Evolutionary conservation across 176 grass and related monocot species (phyloP).

Genomic region (Oryza meridionalis): DNA sequence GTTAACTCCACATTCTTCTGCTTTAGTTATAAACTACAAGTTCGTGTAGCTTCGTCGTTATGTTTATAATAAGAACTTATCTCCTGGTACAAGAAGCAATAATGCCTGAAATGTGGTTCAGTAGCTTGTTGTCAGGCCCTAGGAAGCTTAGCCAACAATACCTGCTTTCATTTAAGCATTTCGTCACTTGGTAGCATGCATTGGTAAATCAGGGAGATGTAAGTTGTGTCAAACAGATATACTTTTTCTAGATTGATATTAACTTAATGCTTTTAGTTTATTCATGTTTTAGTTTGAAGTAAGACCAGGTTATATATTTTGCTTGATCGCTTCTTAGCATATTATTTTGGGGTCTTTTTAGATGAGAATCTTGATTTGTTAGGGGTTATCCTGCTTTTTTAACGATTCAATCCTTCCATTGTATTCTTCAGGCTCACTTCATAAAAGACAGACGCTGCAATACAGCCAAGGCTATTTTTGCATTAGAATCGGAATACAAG

Average conservation of each 20-base stretch:
- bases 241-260: background rate
- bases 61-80: slow-evolving; percentile 2
- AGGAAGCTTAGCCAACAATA: background rate
- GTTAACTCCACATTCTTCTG: slow-evolving; percentile 2
- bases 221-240: background rate
- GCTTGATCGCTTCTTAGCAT: background rate
- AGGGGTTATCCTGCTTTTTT: slow-evolving; percentile 5
- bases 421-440: slow-evolving; percentile 73
- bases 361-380: background rate
- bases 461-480: slow-evolving; percentile 93
- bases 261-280: slow-evolving; percentile 20
- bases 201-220: background rate
- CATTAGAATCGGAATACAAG: slow-evolving; percentile 76
- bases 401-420: slow-evolving; percentile 27
- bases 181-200: background rate
- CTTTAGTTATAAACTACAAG: slow-evolving; percentile 13
- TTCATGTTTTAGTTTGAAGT: background rate
- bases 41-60: slow-evolving; percentile 9
- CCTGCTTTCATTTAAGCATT: background rate
- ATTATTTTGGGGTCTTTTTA: background rate
- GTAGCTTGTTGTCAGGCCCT: slow-evolving; percentile 9
- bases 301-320: background rate
- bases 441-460: slow-evolving; percentile 91
- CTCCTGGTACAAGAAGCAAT: slow-evolving; percentile 8
- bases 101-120: background rate